phyloP scores from a whole-genome alignment of 2,329 filamentous ascomycete species.

The Pyricularia sp. region DNA sequence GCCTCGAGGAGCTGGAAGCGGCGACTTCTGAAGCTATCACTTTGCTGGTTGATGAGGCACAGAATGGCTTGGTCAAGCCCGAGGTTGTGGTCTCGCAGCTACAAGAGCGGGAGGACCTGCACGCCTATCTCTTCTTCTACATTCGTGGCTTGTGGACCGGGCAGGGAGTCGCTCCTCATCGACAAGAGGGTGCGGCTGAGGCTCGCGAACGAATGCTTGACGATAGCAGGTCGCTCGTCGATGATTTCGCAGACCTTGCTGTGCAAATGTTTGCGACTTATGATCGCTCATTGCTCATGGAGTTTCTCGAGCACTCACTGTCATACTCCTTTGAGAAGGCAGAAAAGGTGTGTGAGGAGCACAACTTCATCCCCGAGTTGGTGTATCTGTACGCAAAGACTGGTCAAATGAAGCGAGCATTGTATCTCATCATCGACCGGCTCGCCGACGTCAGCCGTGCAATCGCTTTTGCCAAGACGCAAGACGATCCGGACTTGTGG shows the following conservation, averaged over 20 bases:
- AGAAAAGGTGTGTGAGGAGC: conserved; percentile 64
- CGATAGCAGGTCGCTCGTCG: conserved; percentile 57
- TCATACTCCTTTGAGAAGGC: conserved; percentile 79
- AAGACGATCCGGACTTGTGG: conserved; percentile 87
- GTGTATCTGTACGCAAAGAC: conserved; percentile 93
- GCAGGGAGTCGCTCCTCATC: conserved; percentile 34
- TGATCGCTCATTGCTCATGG: conserved; percentile 68
- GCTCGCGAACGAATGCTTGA: conserved; percentile 42
- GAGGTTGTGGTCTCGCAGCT: conserved; percentile 69
- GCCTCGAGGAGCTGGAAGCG: conserved; percentile 59
- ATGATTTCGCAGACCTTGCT: conserved; percentile 76
- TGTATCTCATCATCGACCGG: conserved; percentile 89
- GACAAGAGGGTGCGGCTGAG: conserved; percentile 35
- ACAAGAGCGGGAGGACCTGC: conserved; percentile 37
- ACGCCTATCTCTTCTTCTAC: conserved; percentile 84
- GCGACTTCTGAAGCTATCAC: conserved; percentile 72
- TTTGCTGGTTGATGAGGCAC: conserved; percentile 79
- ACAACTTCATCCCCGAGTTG: conserved; percentile 79
- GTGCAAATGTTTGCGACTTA: conserved; percentile 67
- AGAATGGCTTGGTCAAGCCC: conserved; percentile 72
- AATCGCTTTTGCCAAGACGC: conserved; percentile 87
- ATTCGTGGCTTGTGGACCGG: conserved; percentile 76
- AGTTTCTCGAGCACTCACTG: conserved; percentile 73
- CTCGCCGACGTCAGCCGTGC: conserved; percentile 83
- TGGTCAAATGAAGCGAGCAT: conserved; percentile 79